phyloP scores from a whole-genome alignment of 1,284 basidiomycete species.

The Sanguinoderma infundibulare region DNA sequence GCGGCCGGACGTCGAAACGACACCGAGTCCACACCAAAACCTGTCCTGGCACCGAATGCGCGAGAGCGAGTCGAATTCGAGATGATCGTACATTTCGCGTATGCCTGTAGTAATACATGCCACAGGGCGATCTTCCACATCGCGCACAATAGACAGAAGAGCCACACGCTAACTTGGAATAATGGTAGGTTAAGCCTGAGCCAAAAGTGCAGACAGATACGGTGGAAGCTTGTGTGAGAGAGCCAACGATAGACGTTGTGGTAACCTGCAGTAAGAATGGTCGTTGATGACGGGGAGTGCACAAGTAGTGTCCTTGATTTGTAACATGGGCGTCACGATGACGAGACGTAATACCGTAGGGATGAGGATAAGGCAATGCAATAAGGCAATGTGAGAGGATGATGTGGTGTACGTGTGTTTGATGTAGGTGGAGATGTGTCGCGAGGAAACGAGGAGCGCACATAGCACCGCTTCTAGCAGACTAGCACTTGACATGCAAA shows the following conservation, averaged over 20 bases:
- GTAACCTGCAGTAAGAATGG: not conserved
- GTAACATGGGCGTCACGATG: not conserved
- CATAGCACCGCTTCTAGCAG: not conserved
- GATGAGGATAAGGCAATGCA: not conserved
- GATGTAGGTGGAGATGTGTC: constrained; percentile 6
- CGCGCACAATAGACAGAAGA: not conserved
- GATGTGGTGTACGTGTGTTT: not conserved
- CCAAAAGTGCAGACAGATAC: not conserved
- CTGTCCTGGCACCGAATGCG: too few species aligned
- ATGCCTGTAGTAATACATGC: constrained; percentile 2
- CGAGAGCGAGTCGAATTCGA: too few species aligned
- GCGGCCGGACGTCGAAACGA: too few species aligned
- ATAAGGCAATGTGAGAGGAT: not conserved
- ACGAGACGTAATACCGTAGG: not conserved
- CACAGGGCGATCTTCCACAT: not conserved
- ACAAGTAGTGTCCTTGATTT: not conserved
- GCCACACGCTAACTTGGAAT: not conserved
- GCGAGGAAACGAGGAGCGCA: constrained; percentile 1
- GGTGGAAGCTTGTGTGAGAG: not conserved
- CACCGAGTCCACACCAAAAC: too few species aligned
- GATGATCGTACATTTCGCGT: too few species aligned
- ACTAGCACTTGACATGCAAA: constrained; percentile 6
- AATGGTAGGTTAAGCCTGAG: not conserved
- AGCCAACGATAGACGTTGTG: not conserved
- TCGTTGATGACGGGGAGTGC: not conserved